Percentiles rank a stretch among this genome's conserved stretches.
Conservation (phyloP, 2,329 filamentous ascomycete genomes). For the Balansia obtecta region DNA sequence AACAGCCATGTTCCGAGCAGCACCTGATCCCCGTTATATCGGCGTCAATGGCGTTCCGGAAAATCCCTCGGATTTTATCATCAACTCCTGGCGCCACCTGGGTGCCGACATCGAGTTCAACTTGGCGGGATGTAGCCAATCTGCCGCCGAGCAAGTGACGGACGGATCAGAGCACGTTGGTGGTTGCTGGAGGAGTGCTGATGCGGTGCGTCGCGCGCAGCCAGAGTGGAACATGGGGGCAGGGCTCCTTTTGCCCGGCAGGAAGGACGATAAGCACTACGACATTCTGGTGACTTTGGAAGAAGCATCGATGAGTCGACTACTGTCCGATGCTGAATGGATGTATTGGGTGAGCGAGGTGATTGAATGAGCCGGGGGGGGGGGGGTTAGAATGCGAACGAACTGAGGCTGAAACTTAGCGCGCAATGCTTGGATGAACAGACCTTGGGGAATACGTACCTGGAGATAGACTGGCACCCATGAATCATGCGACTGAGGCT, state of each 20-base stretch:
- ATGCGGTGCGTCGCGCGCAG: constrained; percentile 20
- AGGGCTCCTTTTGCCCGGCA: constrained; percentile 20
- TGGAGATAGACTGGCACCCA: background rate
- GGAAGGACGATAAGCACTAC: constrained; percentile 10
- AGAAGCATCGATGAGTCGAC: constrained; percentile 15
- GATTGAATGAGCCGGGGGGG: background rate
- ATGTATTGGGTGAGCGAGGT: constrained; percentile 16
- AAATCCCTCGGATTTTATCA: constrained; percentile 25
- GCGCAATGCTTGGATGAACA: too few species aligned
- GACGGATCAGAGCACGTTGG: background rate
- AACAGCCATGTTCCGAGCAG: constrained; percentile 23
- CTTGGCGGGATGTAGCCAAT: constrained; percentile 14
- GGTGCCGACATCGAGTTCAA: constrained; percentile 28
- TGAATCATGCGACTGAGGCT: too few species aligned
- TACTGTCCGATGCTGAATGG: constrained; percentile 15
- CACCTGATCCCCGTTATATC: constrained; percentile 26
- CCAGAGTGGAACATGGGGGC: constrained; percentile 18
- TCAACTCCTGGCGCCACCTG: constrained; percentile 34
- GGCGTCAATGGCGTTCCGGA: constrained; percentile 28
- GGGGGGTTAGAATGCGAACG: background rate
- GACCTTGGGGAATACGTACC: background rate
- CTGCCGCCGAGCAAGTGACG: too few species aligned
- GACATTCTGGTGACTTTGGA: constrained; percentile 22
- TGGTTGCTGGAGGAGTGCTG: constrained; percentile 9
- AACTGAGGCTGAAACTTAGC: background rate